Evolutionary conservation across 1,284 basidiomycete genomes (phyloP).

Genomic region (Puccinia horiana): DNA sequence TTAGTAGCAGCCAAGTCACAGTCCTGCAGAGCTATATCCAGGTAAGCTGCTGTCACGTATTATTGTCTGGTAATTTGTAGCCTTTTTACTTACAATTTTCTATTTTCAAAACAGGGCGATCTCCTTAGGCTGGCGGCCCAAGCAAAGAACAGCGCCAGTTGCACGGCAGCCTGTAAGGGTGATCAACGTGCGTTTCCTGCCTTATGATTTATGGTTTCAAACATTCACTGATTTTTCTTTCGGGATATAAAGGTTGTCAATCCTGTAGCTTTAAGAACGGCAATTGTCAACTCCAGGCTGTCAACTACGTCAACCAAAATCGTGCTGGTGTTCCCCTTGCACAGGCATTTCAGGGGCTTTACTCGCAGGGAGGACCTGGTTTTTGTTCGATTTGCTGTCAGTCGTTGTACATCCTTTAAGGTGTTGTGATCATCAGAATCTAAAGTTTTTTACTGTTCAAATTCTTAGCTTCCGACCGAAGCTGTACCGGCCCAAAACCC

Average conservation of each 20-base stretch:
- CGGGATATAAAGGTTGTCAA: background rate
- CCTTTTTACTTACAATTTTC: background rate
- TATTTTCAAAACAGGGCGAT: background rate
- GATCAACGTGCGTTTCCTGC: background rate
- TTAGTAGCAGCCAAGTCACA: background rate
- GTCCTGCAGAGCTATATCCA: slow-evolving; percentile 1
- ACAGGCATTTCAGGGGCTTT: slow-evolving; percentile 19
- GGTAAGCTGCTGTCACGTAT: background rate
- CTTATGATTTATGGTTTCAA: no score
- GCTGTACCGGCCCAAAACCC: slow-evolving; percentile 10
- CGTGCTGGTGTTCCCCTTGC: slow-evolving; percentile 12
- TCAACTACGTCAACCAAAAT: slow-evolving; percentile 26
- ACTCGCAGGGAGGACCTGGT: background rate
- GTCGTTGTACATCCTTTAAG: background rate
- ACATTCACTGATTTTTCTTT: background rate
- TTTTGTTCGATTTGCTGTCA: slow-evolving; percentile 24
- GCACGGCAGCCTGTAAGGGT: background rate
- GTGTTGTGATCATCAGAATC: background rate
- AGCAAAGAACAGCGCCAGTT: slow-evolving; percentile 15
- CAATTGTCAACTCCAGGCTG: background rate
- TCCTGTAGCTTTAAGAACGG: background rate
- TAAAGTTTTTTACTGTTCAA: background rate
- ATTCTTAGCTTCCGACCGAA: background rate
- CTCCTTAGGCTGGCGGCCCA: background rate
- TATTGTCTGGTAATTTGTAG: background rate